Percentiles rank a stretch among this genome's conserved stretches.
These are phyloP conservation scores for Penicillium sp. DNA, from an alignment of 2,329 filamentous ascomycete genomes.

Conservation along the genomic window DNA sequence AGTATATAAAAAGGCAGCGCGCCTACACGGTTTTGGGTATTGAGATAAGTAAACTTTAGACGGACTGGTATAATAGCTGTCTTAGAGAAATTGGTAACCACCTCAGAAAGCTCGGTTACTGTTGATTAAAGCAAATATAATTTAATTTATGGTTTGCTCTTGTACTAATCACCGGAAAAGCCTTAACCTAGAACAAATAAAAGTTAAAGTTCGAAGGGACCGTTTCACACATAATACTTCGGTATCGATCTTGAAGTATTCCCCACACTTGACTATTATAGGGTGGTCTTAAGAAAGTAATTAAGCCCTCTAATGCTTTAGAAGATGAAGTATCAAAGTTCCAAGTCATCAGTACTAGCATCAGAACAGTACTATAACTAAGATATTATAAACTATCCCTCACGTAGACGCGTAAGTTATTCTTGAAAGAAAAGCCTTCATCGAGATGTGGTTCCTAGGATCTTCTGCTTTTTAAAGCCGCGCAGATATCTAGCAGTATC, in stretches of 20 bases:
- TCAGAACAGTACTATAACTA: neutral
- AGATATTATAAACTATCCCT: neutral
- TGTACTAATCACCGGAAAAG: neutral
- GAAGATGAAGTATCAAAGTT: constrained; percentile 2
- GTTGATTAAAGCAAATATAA: neutral
- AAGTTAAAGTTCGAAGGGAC: neutral
- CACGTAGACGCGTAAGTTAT: neutral
- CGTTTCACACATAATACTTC: neutral
- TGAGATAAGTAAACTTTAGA: too few species aligned
- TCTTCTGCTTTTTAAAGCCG: neutral
- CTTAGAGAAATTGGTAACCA: neutral
- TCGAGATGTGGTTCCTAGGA: neutral
- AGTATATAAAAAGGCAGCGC: too few species aligned
- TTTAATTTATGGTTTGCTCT: neutral
- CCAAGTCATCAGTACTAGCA: neutral
- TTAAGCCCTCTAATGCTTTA: neutral
- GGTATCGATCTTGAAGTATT: neutral
- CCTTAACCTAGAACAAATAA: neutral
- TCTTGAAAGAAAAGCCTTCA: neutral
- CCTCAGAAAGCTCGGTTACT: neutral
- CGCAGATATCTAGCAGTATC: neutral
- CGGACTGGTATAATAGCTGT: neutral
- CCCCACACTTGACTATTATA: neutral
- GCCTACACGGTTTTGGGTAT: too few species aligned
- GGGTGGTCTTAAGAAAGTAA: neutral